These are phyloP conservation scores for Telfairia occidentalis DNA, from an alignment of 331 rosid species.

Conservation along the genomic window DNA sequence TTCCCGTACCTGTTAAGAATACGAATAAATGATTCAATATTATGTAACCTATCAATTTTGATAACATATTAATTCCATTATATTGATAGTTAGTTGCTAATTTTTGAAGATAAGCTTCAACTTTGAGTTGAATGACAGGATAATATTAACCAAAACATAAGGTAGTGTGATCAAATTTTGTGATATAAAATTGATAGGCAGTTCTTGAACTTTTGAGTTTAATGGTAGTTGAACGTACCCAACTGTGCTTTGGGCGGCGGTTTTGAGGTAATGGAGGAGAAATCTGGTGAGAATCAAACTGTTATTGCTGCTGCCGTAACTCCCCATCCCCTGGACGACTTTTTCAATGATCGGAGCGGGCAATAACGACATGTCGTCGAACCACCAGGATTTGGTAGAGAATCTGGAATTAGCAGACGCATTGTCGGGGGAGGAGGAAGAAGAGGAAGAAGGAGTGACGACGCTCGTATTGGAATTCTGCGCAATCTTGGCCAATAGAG, in stretches of 20 bases:
- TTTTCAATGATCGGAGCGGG: constrained; percentile 55
- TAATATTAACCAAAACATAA: too few species aligned
- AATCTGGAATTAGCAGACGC: constrained; percentile 17
- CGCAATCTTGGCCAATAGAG: constrained; percentile 36
- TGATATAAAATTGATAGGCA: too few species aligned
- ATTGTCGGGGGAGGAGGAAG: constrained; percentile 56
- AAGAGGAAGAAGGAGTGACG: constrained; percentile 23
- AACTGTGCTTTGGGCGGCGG: constrained; percentile 29
- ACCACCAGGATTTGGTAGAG: constrained; percentile 76
- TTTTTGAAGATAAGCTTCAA: too few species aligned
- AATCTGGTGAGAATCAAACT: constrained; percentile 56
- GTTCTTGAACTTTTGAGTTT: too few species aligned
- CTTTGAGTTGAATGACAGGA: too few species aligned
- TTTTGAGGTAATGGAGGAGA: constrained; percentile 61
- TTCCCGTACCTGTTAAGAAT: not conserved
- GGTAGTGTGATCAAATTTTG: too few species aligned
- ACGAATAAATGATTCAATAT: not conserved
- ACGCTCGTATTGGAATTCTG: constrained; percentile 36
- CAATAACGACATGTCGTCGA: constrained; percentile 54
- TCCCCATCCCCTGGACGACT: constrained; percentile 32
- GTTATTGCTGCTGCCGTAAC: constrained; percentile 36
- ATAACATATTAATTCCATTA: too few species aligned
- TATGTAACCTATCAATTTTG: not conserved
- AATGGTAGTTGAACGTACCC: not conserved
- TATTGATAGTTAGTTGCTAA: too few species aligned